phyloP scores from a whole-genome alignment of 805 yeast genomes.

The Metschnikowia anglica region DNA sequence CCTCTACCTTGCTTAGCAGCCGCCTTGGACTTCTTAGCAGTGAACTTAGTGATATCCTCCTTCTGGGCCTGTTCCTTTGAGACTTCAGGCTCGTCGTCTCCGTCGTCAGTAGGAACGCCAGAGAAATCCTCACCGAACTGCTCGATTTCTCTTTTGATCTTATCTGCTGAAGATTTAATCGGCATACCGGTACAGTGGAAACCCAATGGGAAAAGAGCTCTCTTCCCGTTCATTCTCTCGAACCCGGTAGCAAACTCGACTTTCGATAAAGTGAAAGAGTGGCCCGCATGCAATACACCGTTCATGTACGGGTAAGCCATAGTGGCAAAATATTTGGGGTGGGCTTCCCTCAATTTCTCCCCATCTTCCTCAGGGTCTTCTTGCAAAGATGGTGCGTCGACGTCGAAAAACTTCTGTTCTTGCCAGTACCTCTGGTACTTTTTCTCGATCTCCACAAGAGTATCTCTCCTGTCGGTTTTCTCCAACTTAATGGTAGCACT shows the following conservation, averaged over 20 bases:
- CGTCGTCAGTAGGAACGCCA: slow-evolving; percentile 63
- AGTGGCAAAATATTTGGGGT: slow-evolving; percentile 86
- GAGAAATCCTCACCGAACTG: slow-evolving; percentile 80
- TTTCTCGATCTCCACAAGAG: slow-evolving; percentile 82
- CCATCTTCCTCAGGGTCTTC: slow-evolving; percentile 49
- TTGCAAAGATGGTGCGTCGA: slow-evolving; percentile 78
- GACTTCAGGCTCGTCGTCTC: slow-evolving; percentile 36
- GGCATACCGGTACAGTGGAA: slow-evolving; percentile 99
- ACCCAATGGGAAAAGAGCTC: slow-evolving; percentile 92
- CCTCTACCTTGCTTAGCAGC: slow-evolving; percentile 92
- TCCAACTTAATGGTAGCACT: slow-evolving; percentile 43
- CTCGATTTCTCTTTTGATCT: slow-evolving; percentile 89
- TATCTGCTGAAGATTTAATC: slow-evolving; percentile 92
- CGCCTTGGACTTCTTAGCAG: slow-evolving; percentile 90
- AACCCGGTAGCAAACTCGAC: slow-evolving; percentile 90
- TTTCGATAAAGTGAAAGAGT: slow-evolving; percentile 90
- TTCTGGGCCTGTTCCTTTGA: slow-evolving; percentile 39
- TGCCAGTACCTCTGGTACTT: slow-evolving; percentile 86
- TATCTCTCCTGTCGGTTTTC: slow-evolving; percentile 92
- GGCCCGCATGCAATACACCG: slow-evolving; percentile 98
- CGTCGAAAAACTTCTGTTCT: slow-evolving; percentile 80
- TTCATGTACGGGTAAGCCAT: slow-evolving; percentile 99
- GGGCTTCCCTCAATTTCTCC: slow-evolving; percentile 71
- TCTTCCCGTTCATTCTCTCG: slow-evolving; percentile 91
- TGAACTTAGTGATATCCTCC: slow-evolving; percentile 86